Evolutionary conservation across 768 basidiomycete genomes (phyloP).

Genomic region (Boletus rubroflammeus): DNA sequence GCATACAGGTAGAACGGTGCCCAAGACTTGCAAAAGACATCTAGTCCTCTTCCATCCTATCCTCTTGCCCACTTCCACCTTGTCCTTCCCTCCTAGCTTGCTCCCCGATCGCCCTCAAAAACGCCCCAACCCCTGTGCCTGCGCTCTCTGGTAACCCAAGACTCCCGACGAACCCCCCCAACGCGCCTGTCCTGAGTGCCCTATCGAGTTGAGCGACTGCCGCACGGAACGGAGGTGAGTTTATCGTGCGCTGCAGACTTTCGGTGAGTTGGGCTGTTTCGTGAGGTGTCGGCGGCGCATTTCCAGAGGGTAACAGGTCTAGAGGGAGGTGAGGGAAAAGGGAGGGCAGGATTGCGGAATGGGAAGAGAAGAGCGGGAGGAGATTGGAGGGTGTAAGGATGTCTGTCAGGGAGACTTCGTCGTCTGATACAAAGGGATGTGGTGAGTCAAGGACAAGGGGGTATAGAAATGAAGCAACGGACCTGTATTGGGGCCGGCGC

Average conservation of each 20-base stretch:
- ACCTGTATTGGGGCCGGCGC: constrained; percentile 19
- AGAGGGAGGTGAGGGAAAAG: constrained; percentile 79
- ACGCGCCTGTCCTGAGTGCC: constrained; percentile 76
- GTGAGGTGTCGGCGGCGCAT: constrained; percentile 22
- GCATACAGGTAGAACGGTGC: neutral
- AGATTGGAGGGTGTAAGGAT: constrained; percentile 74
- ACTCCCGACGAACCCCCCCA: constrained; percentile 69
- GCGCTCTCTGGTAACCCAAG: constrained; percentile 85
- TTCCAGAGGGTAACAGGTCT: constrained; percentile 73
- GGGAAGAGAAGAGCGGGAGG: constrained; percentile 62
- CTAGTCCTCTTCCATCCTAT: constrained; percentile 81
- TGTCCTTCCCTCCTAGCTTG: constrained; percentile 55
- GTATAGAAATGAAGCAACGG: neutral
- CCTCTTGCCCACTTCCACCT: constrained; percentile 28
- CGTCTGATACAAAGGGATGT: constrained; percentile 15
- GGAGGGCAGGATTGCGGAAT: constrained; percentile 63
- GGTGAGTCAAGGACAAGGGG: neutral
- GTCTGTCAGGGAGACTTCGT: constrained; percentile 67
- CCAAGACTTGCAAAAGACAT: neutral
- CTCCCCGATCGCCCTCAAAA: constrained; percentile 75
- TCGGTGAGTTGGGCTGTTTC: constrained; percentile 37
- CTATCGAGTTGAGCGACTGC: constrained; percentile 81
- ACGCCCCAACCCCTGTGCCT: constrained; percentile 71
- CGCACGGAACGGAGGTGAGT: constrained; percentile 78
- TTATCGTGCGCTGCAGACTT: constrained; percentile 68